These are phyloP conservation scores for Cicer cuneatum DNA, from an alignment of 306 rosid genomes.

Conservation along the genomic window DNA sequence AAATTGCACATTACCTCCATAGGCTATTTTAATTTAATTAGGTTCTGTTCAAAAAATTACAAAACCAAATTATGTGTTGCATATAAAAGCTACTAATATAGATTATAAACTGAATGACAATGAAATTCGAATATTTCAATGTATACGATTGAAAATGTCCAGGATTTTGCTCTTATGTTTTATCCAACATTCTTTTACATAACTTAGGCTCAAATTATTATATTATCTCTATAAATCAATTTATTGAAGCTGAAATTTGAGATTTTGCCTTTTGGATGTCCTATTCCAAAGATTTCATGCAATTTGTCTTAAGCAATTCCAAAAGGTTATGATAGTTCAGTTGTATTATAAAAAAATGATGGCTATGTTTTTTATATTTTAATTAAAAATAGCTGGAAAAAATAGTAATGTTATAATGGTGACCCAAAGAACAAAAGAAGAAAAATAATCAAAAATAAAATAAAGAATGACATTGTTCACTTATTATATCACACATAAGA, in stretches of 20 bases:
- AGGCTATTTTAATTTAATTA: not conserved
- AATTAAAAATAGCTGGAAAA: not conserved
- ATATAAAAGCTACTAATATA: not conserved
- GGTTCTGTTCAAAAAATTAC: slow-evolving; percentile 2
- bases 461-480: not conserved
- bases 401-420: not conserved
- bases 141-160: slow-evolving; percentile 1
- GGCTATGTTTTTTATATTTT: not conserved
- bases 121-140: slow-evolving; percentile 33
- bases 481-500: not conserved
- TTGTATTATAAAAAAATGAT: not conserved
- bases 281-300: not conserved
- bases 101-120: not conserved
- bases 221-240: not conserved
- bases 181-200: not conserved
- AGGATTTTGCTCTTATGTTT: slow-evolving; percentile 16
- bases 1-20: slow-evolving; percentile 40
- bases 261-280: slow-evolving; percentile 10
- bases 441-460: not conserved
- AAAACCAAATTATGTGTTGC: slow-evolving; percentile 18
- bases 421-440: not conserved
- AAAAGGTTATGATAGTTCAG: slow-evolving; percentile 38
- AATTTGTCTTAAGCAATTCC: slow-evolving; percentile 32
- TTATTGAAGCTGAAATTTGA: slow-evolving; percentile 12
- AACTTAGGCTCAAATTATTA: not conserved